Conservation (phyloP, 768 basidiomycete species). For the Hericium erinaceus region DNA sequence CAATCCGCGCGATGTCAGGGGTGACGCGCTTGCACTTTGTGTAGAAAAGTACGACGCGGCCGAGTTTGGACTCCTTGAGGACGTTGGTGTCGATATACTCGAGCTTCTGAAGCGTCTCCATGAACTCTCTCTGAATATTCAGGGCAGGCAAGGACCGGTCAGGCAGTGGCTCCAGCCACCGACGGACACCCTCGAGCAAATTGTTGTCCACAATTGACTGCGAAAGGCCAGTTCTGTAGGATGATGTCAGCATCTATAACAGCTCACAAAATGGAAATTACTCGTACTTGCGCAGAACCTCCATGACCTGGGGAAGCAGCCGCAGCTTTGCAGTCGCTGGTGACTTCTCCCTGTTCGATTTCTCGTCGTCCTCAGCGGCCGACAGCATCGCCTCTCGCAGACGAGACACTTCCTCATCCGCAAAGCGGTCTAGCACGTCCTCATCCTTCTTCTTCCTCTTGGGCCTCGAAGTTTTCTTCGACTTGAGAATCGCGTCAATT, state of each 20-base stretch:
- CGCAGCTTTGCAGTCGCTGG: constrained; percentile 82
- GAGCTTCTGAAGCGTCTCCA: constrained; percentile 78
- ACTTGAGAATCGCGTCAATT: constrained; percentile 81
- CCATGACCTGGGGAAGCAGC: constrained; percentile 84
- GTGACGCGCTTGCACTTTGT: constrained; percentile 90
- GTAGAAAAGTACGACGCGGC: constrained; percentile 89
- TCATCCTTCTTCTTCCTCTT: constrained; percentile 73
- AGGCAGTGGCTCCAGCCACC: constrained; percentile 92
- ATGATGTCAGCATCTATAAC: constrained; percentile 6
- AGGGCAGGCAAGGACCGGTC: constrained; percentile 89
- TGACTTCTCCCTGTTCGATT: constrained; percentile 66
- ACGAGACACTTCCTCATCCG: constrained; percentile 86
- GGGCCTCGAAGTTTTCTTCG: constrained; percentile 57
- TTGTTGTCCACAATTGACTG: constrained; percentile 96
- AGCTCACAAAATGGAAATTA: not conserved
- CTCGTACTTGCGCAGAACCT: constrained; percentile 83
- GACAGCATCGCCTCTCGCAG: constrained; percentile 81
- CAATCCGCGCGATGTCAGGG: constrained; percentile 69
- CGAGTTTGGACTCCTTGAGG: constrained; percentile 86
- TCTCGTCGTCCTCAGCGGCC: constrained; percentile 79
- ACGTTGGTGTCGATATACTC: constrained; percentile 76
- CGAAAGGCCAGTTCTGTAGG: constrained; percentile 62
- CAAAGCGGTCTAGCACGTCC: constrained; percentile 75
- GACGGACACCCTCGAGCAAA: constrained; percentile 77
- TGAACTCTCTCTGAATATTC: constrained; percentile 91